Conservation (phyloP, 441 rosid species). For the Gossypium trilobum region DNA sequence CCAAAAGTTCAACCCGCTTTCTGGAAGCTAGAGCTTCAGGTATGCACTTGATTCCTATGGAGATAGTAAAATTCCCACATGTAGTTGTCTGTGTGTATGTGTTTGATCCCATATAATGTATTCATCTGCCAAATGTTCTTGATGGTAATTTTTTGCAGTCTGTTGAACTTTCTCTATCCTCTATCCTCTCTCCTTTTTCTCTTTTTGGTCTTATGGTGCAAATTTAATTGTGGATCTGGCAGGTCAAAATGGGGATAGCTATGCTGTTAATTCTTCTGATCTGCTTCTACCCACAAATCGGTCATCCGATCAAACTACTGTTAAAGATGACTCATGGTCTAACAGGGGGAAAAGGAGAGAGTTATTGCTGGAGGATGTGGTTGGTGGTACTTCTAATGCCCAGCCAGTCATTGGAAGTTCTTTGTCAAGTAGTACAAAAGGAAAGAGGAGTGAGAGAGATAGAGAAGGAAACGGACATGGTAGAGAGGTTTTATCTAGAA, state of each 20-base stretch:
- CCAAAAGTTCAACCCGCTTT: constrained; percentile 23
- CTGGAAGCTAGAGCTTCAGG: constrained; percentile 37
- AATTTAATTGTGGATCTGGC: constrained; percentile 14
- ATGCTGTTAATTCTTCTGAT: constrained; percentile 40
- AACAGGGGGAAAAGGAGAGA: constrained; percentile 84
- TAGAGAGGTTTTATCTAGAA: constrained; percentile 57
- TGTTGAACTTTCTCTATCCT: not conserved
- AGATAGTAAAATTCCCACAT: not conserved
- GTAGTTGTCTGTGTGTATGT: not conserved
- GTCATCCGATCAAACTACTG: constrained; percentile 36
- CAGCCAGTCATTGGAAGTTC: constrained; percentile 50
- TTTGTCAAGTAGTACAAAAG: constrained; percentile 69
- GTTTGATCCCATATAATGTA: constrained; percentile 4
- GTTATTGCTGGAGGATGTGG: constrained; percentile 75
- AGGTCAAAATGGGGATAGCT: constrained; percentile 45
- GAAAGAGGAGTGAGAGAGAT: constrained; percentile 95
- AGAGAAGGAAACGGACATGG: constrained; percentile 84
- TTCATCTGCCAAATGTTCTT: constrained; percentile 6
- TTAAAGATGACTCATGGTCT: constrained; percentile 62
- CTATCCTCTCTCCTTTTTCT: not conserved
- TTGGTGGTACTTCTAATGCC: constrained; percentile 34
- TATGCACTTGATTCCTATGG: constrained; percentile 19
- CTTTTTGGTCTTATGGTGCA: not conserved
- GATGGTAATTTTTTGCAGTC: constrained; percentile 4
- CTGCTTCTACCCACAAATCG: constrained; percentile 36